Evolutionary conservation across 2,329 filamentous ascomycete species (phyloP), one percentile per base, ranked within the genome.

Genomic region (Colletotrichum sp.): DNA sequence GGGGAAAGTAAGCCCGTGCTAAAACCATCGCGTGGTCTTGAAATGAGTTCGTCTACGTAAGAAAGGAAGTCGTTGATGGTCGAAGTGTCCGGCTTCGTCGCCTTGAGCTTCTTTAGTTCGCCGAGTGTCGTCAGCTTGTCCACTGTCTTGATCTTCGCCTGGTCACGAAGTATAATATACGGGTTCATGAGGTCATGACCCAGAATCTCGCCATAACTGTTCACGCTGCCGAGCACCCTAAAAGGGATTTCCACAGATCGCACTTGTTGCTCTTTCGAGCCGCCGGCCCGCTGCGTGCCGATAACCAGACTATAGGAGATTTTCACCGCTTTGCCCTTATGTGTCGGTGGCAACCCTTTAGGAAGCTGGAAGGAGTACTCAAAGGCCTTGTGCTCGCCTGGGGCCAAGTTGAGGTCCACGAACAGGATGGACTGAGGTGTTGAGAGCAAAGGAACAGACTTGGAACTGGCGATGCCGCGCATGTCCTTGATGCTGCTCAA

Each of bases 381-480:
- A 81, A 94, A 99, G 63, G 93, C 94, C 79, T 92, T 93, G 83
- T 95, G 97, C 85, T 99, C 96, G 2, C 96, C 97, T 0, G 97
- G 96, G 8, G 91, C 93, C 26, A 99, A 90, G 79, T 94, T 92
- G 71, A 99, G 87, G 83, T 99, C 96, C 69, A 99, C 97, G 83
- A 99, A 99, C 14, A 99, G 87, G 76, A 99, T 95, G 3, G 96
- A 98, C 85, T 98, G 97, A 2, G 96, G 96, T 7, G 96, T 98
- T 18, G 95, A 97, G n/a, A 99, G 89, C 62, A 99, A 87, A 0
- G 97, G 97, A 58, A 99, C 93, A 4, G 95, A 94, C 82, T 95
- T 96, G 36, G 95, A 94, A 82, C 94, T 97, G 30, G 94, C 94
- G 66, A 94, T 93, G 5, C 94, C 95, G 78, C 96, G 94, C 95